Percentiles rank a stretch among this genome's conserved stretches.
phyloP scores from a whole-genome alignment of 2,329 filamentous ascomycete species.

The Exophiala sp. region DNA sequence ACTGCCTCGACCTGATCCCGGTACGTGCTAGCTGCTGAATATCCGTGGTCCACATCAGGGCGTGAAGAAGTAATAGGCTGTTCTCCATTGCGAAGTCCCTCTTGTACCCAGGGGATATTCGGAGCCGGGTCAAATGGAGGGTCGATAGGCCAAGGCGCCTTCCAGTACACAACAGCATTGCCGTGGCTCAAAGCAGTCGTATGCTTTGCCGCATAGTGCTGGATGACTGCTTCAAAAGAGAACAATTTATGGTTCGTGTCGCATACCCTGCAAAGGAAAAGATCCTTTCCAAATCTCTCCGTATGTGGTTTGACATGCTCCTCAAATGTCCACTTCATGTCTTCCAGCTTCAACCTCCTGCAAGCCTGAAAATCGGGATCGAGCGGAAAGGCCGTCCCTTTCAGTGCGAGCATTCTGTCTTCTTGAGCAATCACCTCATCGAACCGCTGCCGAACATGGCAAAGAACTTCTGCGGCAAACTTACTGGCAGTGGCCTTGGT shows the following conservation, averaged over 20 bases:
- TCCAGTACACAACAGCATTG: conserved; percentile 70
- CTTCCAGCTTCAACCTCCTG: conserved; percentile 65
- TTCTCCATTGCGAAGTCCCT: conserved; percentile 1
- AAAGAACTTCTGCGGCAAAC: conserved; percentile 66
- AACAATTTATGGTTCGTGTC: conserved; percentile 61
- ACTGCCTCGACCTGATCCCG: conserved; percentile 49
- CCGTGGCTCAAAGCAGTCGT: conserved; percentile 63
- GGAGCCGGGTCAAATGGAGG: conserved; percentile 66
- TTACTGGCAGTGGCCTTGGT: conserved; percentile 57
- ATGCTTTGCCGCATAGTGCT: conserved; percentile 80
- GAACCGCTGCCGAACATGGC: conserved; percentile 62
- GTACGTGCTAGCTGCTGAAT: background rate
- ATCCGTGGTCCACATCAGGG: background rate
- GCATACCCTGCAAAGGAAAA: conserved; percentile 70
- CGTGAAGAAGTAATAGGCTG: background rate
- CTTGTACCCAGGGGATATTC: conserved; percentile 28
- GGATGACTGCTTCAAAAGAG: conserved; percentile 70
- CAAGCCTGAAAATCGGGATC: conserved; percentile 45
- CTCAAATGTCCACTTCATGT: conserved; percentile 82
- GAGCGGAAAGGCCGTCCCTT: conserved; percentile 36
- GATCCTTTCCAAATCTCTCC: conserved; percentile 60
- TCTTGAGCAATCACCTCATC: conserved; percentile 56
- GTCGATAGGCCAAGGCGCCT: conserved; percentile 69
- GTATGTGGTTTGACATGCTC: conserved; percentile 66
- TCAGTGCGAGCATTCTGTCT: conserved; percentile 45